These are phyloP conservation scores for Cutaneotrichosporon dermatis DNA, from an alignment of 1,284 basidiomycete genomes.

Conservation along the genomic window DNA sequence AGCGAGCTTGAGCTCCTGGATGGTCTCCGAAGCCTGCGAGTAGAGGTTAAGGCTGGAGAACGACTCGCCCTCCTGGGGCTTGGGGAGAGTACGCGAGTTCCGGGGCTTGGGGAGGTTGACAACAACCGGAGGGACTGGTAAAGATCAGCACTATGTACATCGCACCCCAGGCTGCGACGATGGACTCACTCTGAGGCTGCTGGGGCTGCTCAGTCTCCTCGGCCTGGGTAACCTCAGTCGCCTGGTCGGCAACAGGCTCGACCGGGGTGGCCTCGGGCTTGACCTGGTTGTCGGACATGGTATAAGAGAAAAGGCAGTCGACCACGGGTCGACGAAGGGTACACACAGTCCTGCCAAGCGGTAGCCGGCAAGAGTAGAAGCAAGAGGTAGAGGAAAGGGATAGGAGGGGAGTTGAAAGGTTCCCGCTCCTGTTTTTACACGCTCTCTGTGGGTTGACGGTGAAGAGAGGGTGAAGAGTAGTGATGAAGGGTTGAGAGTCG, in stretches of 20 bases:
- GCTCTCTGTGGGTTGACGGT: neutral
- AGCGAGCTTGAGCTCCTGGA: slow-evolving; percentile 49
- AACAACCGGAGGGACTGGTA: slow-evolving; percentile 34
- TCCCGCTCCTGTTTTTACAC: slow-evolving; percentile 1
- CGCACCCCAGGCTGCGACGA: too few species aligned
- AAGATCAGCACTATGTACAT: neutral
- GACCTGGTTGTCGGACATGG: slow-evolving; percentile 19
- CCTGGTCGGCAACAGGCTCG: slow-evolving; percentile 15
- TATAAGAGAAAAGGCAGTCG: neutral
- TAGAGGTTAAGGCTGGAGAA: slow-evolving; percentile 37
- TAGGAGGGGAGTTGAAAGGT: neutral
- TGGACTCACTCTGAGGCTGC: neutral
- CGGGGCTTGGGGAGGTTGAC: slow-evolving; percentile 43
- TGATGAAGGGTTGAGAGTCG: neutral
- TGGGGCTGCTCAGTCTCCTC: slow-evolving; percentile 8
- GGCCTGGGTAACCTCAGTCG: slow-evolving; percentile 9
- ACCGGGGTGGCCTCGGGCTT: slow-evolving; percentile 14
- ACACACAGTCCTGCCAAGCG: neutral
- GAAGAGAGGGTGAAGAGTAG: neutral
- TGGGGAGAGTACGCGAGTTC: slow-evolving; percentile 43
- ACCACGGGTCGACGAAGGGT: neutral
- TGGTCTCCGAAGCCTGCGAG: slow-evolving; percentile 44
- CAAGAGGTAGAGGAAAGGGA: neutral
- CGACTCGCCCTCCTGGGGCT: slow-evolving; percentile 24
- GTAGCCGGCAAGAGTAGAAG: neutral